These are phyloP conservation scores for Dothideomycetes sp. DNA, from an alignment of 2,329 filamentous ascomycete genomes.

Conservation along the genomic window DNA sequence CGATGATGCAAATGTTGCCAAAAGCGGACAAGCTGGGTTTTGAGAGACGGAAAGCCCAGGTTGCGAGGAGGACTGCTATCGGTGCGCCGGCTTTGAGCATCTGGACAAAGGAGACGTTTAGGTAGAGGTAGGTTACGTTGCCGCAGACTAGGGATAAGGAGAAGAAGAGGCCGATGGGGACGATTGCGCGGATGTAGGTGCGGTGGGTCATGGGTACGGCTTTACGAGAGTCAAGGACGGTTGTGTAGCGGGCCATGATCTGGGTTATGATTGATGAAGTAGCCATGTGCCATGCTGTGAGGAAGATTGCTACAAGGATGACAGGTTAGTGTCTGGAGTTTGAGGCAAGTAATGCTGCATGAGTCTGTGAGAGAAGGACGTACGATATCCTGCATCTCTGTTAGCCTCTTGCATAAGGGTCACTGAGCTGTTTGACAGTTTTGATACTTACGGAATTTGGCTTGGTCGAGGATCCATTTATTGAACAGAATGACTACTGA, in stretches of 20 bases:
- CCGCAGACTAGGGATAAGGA: slow-evolving; percentile 19
- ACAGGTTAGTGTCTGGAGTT: too few species aligned
- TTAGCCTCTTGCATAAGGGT: too few species aligned
- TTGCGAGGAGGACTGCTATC: slow-evolving; percentile 18
- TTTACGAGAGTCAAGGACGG: slow-evolving; percentile 19
- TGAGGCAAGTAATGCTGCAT: too few species aligned
- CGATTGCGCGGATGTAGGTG: slow-evolving; percentile 20
- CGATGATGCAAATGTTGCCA: slow-evolving; percentile 19
- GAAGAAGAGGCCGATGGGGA: slow-evolving; percentile 21
- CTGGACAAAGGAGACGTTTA: slow-evolving; percentile 22
- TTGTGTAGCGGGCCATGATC: slow-evolving; percentile 19
- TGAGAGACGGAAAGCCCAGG: slow-evolving; percentile 16
- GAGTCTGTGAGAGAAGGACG: slow-evolving; percentile 18
- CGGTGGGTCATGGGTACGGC: slow-evolving; percentile 20
- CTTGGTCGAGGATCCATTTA: slow-evolving; percentile 75
- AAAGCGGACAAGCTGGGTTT: slow-evolving; percentile 16
- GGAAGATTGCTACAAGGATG: slow-evolving; percentile 25
- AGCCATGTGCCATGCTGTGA: slow-evolving; percentile 21
- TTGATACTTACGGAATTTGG: slow-evolving; percentile 45
- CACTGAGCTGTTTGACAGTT: slow-evolving; percentile 9
- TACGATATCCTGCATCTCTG: slow-evolving; percentile 42
- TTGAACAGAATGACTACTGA: slow-evolving; percentile 84
- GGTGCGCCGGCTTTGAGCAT: slow-evolving; percentile 22
- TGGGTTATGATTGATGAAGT: slow-evolving; percentile 22
- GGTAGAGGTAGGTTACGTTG: slow-evolving; percentile 21